Base-by-base conservation (phyloP, 2,329 filamentous ascomycete genomes). In the Trichophyton schoenleinii region DNA sequence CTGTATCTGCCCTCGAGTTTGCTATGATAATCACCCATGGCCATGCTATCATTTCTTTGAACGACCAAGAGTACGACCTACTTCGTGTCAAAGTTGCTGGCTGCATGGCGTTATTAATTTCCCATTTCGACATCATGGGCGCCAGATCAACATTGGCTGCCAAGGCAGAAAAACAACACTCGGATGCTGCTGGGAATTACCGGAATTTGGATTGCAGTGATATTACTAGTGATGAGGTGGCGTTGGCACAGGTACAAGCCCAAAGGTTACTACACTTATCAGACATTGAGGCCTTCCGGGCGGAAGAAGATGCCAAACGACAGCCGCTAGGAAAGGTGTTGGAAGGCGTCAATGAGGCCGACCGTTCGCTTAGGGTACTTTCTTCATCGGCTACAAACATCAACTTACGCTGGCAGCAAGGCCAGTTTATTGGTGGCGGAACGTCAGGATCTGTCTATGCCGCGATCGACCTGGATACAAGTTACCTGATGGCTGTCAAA, bases 121-220 rank as follows among this genome's bases (percentile, higher is more conserved):
- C 91, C 8, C 94, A 99, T 74, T 99, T 99, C 69, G 94, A 99
- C 73, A 97, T 99, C 74, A 96, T 99, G 88, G 94, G 94, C 25
- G 94, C 94, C 28, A 85, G 92, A 69, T 96, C 91, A 5, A 96
- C 87, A 48, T 81, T 96, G 64, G 94, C 94, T 9, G 94, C 94
- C 3, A 91, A 96, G 74, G 90, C 91, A 1, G 94, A 99, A 75
- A 91, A 90, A 72, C 89, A 95, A 70, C 83, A 89, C 49, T 82
- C 91, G 66, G 92, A 96, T 68, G 79, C 91, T 63, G 83, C 87
- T 60, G 86, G 87, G 31, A 87, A 91, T 69, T 84, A 88, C 69
- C 83, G 87, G 65, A 86, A 86, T 69, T 80, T 94, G 65, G 91
- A 95, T 70, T 85, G 91, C 69, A 89, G 88, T 69, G 79, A 80